These are phyloP conservation scores for Saitozyma podzolica DNA, from an alignment of 768 basidiomycete genomes.

Conservation along the genomic window DNA sequence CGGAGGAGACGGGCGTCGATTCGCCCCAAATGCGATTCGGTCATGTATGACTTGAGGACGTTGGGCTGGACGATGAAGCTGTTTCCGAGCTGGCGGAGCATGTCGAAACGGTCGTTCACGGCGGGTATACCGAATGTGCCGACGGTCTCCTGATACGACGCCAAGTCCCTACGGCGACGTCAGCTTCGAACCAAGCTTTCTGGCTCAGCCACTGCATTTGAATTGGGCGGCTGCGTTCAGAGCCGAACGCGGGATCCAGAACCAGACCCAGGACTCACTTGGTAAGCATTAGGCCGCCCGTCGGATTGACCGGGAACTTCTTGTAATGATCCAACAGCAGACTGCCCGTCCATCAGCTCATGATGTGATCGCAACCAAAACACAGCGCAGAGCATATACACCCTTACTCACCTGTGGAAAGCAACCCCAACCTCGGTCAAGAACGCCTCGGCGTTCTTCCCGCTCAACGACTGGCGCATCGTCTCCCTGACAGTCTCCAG, in stretches of 20 bases:
- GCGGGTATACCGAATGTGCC: slow-evolving; percentile 77
- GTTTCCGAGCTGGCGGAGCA: slow-evolving; percentile 94
- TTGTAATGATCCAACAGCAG: slow-evolving; percentile 89
- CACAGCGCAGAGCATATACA: not conserved
- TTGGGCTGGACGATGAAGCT: slow-evolving; percentile 95
- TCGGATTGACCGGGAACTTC: slow-evolving; percentile 94
- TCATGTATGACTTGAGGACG: slow-evolving; percentile 91
- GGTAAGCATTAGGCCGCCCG: slow-evolving; percentile 95
- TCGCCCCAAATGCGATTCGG: slow-evolving; percentile 86
- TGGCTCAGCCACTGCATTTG: not conserved
- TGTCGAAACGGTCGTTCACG: slow-evolving; percentile 92
- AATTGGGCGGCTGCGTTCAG: too few relatives aligned
- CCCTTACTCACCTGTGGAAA: slow-evolving; percentile 71
- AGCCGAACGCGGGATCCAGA: too few relatives aligned
- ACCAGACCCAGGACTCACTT: slow-evolving; percentile 63
- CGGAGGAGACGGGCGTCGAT: slow-evolving; percentile 83
- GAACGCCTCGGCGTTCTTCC: slow-evolving; percentile 90
- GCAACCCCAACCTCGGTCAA: slow-evolving; percentile 89
- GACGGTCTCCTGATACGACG: slow-evolving; percentile 90
- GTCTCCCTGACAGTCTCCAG: slow-evolving; percentile 78
- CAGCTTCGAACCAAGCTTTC: not conserved
- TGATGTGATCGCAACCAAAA: not conserved
- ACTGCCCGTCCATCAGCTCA: slow-evolving; percentile 54
- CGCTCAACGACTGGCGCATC: slow-evolving; percentile 73
- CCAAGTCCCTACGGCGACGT: slow-evolving; percentile 72